Evolutionary conservation across 768 basidiomycete species (phyloP).

Genomic region (Lepiota venenata): DNA sequence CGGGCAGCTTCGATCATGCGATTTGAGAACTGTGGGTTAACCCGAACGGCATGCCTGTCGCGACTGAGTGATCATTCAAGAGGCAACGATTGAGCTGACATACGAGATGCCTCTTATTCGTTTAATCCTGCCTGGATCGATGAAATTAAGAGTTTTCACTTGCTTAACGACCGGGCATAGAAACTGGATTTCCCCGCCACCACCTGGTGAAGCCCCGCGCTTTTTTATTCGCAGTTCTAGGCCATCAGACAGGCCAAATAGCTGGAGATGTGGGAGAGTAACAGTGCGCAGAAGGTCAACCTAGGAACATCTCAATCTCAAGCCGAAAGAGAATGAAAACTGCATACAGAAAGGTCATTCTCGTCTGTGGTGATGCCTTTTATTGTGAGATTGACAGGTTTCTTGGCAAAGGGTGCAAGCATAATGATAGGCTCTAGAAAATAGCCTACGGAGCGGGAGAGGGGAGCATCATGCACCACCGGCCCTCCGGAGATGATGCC

Average conservation of each 20-base stretch:
- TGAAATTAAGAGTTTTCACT: slow-evolving; percentile 89
- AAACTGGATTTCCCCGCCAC: slow-evolving; percentile 93
- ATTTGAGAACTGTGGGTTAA: slow-evolving; percentile 96
- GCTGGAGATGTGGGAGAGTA: slow-evolving; percentile 84
- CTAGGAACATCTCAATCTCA: slow-evolving; percentile 33
- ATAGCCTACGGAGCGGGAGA: slow-evolving; percentile 89
- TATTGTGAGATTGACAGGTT: slow-evolving; percentile 74
- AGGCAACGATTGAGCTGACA: slow-evolving; percentile 27
- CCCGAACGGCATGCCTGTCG: slow-evolving; percentile 87
- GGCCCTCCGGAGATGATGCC: slow-evolving; percentile 86
- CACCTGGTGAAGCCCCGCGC: slow-evolving; percentile 86
- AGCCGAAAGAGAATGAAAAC: slow-evolving; percentile 1
- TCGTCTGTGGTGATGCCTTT: slow-evolving; percentile 93
- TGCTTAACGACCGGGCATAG: slow-evolving; percentile 90
- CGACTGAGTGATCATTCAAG: slow-evolving; percentile 3
- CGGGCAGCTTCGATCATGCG: slow-evolving; percentile 95
- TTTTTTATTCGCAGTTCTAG: slow-evolving; percentile 94
- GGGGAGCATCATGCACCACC: slow-evolving; percentile 83
- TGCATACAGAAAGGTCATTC: slow-evolving; percentile 77
- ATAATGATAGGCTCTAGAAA: slow-evolving; percentile 89
- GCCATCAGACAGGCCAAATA: slow-evolving; percentile 88
- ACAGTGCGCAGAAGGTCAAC: slow-evolving; percentile 88
- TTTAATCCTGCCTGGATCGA: slow-evolving; percentile 88
- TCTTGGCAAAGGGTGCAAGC: slow-evolving; percentile 92
- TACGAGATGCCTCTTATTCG: slow-evolving; percentile 95